Conservation (phyloP, 2,329 filamentous ascomycete species). For the Hymenotorrendiella dingleyae region DNA sequence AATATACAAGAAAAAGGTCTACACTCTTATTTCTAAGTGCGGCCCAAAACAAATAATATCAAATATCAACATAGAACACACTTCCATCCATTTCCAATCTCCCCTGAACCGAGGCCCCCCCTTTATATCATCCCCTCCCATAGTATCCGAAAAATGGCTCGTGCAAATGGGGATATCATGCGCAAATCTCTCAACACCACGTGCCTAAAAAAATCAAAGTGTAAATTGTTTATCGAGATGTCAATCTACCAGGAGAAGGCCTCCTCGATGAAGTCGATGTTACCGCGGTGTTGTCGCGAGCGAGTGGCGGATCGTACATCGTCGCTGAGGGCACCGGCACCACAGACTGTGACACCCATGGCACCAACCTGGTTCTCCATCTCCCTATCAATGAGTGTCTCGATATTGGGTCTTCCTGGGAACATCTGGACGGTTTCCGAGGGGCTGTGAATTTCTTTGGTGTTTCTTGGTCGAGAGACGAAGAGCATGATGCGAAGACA, state of each 20-base stretch:
- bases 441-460: slow-evolving; percentile 75
- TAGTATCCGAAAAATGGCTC: no score
- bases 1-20: not conserved
- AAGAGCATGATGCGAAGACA: slow-evolving; percentile 73
- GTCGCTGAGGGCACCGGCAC: slow-evolving; percentile 67
- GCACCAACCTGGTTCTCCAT: slow-evolving; percentile 69
- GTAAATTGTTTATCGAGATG: not conserved
- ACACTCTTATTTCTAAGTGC: not conserved
- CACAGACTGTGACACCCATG: slow-evolving; percentile 69
- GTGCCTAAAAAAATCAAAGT: no score
- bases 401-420: slow-evolving; percentile 69
- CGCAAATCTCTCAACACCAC: not conserved
- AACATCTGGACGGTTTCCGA: slow-evolving; percentile 79
- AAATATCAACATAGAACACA: slow-evolving; percentile 1
- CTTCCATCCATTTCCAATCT: not conserved
- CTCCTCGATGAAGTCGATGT: slow-evolving; percentile 75
- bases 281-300: slow-evolving; percentile 55
- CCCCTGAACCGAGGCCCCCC: no score
- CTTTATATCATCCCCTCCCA: no score
- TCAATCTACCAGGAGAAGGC: slow-evolving; percentile 59
- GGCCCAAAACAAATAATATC: not conserved
- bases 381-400: slow-evolving; percentile 65
- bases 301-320: slow-evolving; percentile 66
- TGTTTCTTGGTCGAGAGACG: slow-evolving; percentile 66
- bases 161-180: not conserved